Percentiles rank a stretch among this genome's conserved stretches.
phyloP scores from a whole-genome alignment of 1,139 yeast genomes.

The Yamadazyma mexicana region DNA sequence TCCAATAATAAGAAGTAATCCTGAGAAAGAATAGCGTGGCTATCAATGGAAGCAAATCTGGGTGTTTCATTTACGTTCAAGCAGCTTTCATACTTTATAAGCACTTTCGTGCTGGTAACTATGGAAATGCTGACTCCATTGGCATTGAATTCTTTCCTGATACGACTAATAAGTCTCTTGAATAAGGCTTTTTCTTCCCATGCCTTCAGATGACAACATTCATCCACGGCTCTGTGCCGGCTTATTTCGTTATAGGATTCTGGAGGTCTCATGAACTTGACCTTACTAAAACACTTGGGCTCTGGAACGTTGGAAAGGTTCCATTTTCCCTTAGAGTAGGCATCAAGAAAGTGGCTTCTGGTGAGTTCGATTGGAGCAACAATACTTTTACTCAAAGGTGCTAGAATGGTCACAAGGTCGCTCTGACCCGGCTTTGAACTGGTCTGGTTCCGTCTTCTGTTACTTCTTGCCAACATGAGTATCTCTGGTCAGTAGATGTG shows the following conservation, averaged over 20 bases:
- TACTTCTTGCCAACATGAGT: conserved; percentile 10
- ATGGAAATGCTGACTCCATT: conserved; percentile 60
- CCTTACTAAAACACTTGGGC: conserved; percentile 52
- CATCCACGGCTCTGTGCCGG: conserved; percentile 43
- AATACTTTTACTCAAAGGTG: conserved; percentile 22
- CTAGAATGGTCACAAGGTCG: conserved; percentile 14
- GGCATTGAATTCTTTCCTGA: conserved; percentile 39
- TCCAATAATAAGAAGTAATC: conserved; percentile 55
- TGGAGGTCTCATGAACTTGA: conserved; percentile 61
- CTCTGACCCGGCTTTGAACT: not conserved
- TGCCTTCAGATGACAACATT: conserved; percentile 41
- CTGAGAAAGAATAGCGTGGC: conserved; percentile 62
- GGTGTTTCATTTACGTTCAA: conserved; percentile 52
- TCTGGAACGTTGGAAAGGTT: conserved; percentile 56
- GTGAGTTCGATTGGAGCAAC: conserved; percentile 42
- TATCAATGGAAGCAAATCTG: conserved; percentile 59
- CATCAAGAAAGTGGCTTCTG: conserved; percentile 60
- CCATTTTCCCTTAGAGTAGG: conserved; percentile 58
- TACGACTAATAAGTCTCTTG: conserved; percentile 33
- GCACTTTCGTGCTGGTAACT: conserved; percentile 47
- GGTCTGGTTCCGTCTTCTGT: conserved; percentile 2
- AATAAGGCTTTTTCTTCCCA: conserved; percentile 51
- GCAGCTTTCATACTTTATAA: conserved; percentile 49
- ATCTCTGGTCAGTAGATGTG: too few species aligned
- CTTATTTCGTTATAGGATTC: conserved; percentile 46